These are phyloP conservation scores for Zygosaccharomyces lentus DNA, from an alignment of 805 yeast species.

Conservation along the genomic window DNA sequence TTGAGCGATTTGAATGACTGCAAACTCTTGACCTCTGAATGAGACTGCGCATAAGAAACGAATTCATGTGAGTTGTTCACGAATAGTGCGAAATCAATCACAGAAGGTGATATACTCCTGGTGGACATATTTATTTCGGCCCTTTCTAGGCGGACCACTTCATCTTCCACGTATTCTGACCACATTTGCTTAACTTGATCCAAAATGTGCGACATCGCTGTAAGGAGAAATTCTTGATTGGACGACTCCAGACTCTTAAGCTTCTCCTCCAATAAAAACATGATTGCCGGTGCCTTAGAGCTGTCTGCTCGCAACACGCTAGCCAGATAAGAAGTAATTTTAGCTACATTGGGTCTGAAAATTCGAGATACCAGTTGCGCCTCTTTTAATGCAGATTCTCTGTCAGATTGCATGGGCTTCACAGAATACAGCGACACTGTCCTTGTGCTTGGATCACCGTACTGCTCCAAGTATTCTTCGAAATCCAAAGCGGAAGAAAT, in stretches of 20 bases:
- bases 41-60: conserved; percentile 31
- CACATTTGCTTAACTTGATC: conserved; percentile 52
- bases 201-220: conserved; percentile 47
- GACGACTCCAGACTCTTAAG: conserved; percentile 40
- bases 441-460: conserved; percentile 23
- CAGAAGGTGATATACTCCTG: conserved; percentile 42
- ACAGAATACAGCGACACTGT: conserved; percentile 31
- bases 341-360: conserved; percentile 37
- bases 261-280: conserved; percentile 40
- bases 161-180: conserved; percentile 55
- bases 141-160: conserved; percentile 44
- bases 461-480: conserved; percentile 39
- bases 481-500: conserved; percentile 42
- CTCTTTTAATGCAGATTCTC: conserved; percentile 43
- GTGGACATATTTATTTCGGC: conserved; percentile 28
- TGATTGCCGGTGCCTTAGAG: conserved; percentile 41
- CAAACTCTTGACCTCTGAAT: conserved; percentile 3
- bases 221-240: conserved; percentile 60
- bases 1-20: conserved; percentile 7
- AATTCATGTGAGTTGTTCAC: conserved; percentile 33
- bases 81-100: conserved; percentile 46
- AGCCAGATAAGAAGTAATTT: conserved; percentile 29
- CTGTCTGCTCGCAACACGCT: conserved; percentile 38
- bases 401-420: conserved; percentile 42
- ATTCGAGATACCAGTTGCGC: conserved; percentile 43